Conservation (phyloP, 352 stramenopile genomes). For the Phytophthora foliorum region DNA sequence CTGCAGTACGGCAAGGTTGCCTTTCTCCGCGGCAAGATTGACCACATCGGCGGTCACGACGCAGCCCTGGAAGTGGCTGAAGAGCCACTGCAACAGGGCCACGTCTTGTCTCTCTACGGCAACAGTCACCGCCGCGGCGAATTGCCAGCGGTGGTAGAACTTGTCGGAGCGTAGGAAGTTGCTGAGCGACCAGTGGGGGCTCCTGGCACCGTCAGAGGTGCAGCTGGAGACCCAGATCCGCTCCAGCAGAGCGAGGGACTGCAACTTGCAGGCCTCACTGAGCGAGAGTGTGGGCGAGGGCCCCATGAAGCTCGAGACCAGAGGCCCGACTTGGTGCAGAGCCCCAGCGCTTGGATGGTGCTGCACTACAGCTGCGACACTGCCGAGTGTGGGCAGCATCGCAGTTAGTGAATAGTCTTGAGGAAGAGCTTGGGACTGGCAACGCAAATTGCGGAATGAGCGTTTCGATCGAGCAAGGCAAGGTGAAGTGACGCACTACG, state of each 20-base stretch:
- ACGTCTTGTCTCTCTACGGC: neutral
- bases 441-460: constrained; percentile 11
- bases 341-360: neutral
- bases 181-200: neutral
- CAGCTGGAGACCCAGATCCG: constrained; percentile 1
- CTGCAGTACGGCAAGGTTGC: neutral
- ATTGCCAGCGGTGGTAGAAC: constrained; percentile 9
- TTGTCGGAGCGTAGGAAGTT: constrained; percentile 6
- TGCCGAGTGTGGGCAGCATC: constrained; percentile 1
- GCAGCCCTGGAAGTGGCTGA: neutral
- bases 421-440: neutral
- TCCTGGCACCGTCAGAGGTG: neutral
- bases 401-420: neutral
- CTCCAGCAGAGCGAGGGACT: neutral
- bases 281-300: constrained; percentile 1
- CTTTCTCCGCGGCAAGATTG: neutral
- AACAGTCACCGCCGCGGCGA: neutral
- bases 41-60: neutral
- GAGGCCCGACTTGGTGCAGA: neutral
- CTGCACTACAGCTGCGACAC: neutral
- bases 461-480: neutral
- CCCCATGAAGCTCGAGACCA: constrained; percentile 1
- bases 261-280: constrained; percentile 3
- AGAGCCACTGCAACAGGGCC: constrained; percentile 6
- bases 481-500: constrained; percentile 1